Base-by-base conservation (phyloP, 495 filamentous ascomycete genomes). In the Penicillium desertorum region DNA sequence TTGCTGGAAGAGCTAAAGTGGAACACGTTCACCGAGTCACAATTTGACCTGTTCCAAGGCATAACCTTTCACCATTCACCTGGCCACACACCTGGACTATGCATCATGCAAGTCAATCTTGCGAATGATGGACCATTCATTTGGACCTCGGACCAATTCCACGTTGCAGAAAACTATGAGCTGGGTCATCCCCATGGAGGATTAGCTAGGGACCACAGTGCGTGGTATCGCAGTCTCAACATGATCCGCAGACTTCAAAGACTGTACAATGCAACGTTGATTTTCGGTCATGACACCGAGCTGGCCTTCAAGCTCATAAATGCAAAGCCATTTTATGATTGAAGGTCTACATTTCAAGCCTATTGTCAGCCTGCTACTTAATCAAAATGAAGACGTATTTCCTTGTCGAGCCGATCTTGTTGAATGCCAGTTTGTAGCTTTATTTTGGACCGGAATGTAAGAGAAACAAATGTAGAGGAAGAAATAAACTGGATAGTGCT, bases 141-240 rank as follows among this genome's bases (percentile, higher is more conserved):
- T 32, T 78, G 69, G 62, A 78, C 72, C 1, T 73, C 64, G 9
- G 77, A 79, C 61, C 74, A 76, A 55, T 78, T 69, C 45, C 74
- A 78, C 59, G 66, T 78, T 0, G 57, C 42, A 4, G 76, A 79
- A 54, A 79, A 77, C 42, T 72, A 61, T 43, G 61, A 70, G 41
- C 25, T 67, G 1, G 58, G 60, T 2, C 59, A 67, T 20, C 72
- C 77, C 1, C 77, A 80, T 20, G 79, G 78, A 0, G 74, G 76
- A 62, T 56, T 79, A 19, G 68, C 70, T 12, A 51, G 76, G 32
- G 76, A 80, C 60, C 71, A 79, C 62, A 66, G 58, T 52, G 69
- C 63, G 2, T 80, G 78, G 78, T 62, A 69, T n/a, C 57, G 64
- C 12, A 76, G 72, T 58, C 51, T 73, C 46, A 63, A 75, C 29